These are phyloP conservation scores for Ophiosphaerella herpotricha DNA, from an alignment of 2,329 filamentous ascomycete species.

Conservation along the genomic window DNA sequence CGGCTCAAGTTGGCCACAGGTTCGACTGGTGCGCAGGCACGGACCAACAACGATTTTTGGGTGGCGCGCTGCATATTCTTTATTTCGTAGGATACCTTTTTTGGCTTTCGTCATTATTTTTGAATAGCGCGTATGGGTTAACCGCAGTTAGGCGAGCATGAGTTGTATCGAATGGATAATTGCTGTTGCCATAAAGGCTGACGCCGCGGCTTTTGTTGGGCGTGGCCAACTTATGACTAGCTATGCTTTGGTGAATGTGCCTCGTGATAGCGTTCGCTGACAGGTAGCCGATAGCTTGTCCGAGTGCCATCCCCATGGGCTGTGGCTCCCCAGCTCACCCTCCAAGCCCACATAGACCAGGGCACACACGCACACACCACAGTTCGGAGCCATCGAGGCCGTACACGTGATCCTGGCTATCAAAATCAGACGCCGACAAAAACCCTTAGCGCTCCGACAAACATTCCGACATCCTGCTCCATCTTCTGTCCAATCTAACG, in stretches of 20 bases:
- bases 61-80: conserved; percentile 4
- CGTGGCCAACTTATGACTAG: not conserved
- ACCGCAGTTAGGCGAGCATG: not conserved
- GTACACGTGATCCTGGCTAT: conserved; percentile 1
- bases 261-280: no score
- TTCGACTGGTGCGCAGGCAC: not conserved
- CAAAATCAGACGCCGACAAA: not conserved
- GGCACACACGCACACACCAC: not conserved
- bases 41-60: not conserved
- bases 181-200: not conserved
- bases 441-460: conserved; percentile 11
- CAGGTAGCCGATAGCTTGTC: no score
- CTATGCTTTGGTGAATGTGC: no score
- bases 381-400: not conserved
- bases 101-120: not conserved
- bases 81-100: conserved; percentile 2
- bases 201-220: not conserved
- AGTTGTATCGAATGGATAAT: not conserved
- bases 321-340: not conserved
- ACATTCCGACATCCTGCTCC: conserved; percentile 9
- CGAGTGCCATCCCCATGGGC: no score
- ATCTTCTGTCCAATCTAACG: not conserved
- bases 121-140: not conserved
- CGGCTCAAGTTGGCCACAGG: not conserved
- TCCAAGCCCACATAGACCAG: not conserved